Evolutionary conservation across 2,329 filamentous ascomycete species (phyloP), one percentile per base, ranked within the genome.

Genomic region (Thelonectria rubi): DNA sequence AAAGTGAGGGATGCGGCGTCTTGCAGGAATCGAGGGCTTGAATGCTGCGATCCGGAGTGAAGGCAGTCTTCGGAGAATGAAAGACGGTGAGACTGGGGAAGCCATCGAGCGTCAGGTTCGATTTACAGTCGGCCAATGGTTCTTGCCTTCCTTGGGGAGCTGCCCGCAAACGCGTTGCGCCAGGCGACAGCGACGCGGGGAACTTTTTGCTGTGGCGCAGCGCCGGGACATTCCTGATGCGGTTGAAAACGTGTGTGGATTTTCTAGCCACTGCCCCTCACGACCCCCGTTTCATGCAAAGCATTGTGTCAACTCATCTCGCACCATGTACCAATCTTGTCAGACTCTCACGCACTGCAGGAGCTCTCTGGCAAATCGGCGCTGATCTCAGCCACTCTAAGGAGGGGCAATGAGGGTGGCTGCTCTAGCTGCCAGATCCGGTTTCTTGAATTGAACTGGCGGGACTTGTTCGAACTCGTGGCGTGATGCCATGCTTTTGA

Each of bases 31-130:
- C 6, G 65, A 67, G 39, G 65, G 63, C 56, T 70, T 69, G 56
- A 75, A 68, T 62, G 73, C 66, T 69, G 69, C 67, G 47, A 63
- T 63, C 72, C 76, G 75, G 62, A 72, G 49, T 17, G 70, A 74
- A 67, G 75, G 71, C 62, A 77, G 67, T 72, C 76, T 78, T 71
- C 70, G 72, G 63, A 75, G 67, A 69, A 75, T 69, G 62, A 76
- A 69, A 71, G 72, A 72, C 66, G 73, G 69, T 64, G 72, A 65
- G 74, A 77, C 66, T 69, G 64, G 70, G 72, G 74, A 71, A 74
- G 67, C 63, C 74, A 78, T 77, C 37, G 55, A 26, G 42, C 40
- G 30, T 57, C 58, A 61, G 53, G 47, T 57, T 37, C 37, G 37
- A 30, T 47, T 55, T 48, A 49, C 58, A 52, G 24, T 45, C 48